phyloP scores from a whole-genome alignment of 768 basidiomycete species.

The Fomitopsis pulvina region DNA sequence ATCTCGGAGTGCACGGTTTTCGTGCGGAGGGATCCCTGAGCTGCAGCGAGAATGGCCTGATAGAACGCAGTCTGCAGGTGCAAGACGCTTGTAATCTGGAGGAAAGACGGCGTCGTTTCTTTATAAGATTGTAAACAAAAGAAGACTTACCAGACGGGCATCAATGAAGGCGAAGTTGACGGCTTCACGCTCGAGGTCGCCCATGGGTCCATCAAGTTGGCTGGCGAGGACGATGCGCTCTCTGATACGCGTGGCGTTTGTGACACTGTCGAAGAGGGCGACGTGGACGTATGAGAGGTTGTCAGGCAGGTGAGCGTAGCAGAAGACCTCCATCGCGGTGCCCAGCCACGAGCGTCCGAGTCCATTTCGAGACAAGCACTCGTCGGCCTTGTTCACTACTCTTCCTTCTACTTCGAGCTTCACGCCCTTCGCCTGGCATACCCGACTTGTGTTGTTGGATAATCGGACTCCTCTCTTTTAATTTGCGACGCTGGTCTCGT shows the following conservation, averaged over 20 bases:
- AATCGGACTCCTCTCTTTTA: too few species aligned
- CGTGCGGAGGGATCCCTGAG: slow-evolving; percentile 58
- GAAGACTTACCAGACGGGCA: slow-evolving; percentile 62
- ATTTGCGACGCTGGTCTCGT: neutral
- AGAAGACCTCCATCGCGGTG: slow-evolving; percentile 44
- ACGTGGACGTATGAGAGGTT: slow-evolving; percentile 41
- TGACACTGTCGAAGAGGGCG: slow-evolving; percentile 61
- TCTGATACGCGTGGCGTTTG: slow-evolving; percentile 55
- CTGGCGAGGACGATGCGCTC: slow-evolving; percentile 68
- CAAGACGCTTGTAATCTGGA: slow-evolving; percentile 70
- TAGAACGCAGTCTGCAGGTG: slow-evolving; percentile 83
- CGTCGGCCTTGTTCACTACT: neutral
- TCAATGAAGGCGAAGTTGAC: slow-evolving; percentile 92
- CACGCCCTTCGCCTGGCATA: too few species aligned
- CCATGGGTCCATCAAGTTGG: slow-evolving; percentile 46
- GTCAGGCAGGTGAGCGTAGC: slow-evolving; percentile 45
- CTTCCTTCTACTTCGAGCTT: too few species aligned
- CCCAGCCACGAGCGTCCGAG: neutral
- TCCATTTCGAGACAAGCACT: neutral
- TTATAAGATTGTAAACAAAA: neutral
- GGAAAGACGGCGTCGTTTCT: too few species aligned
- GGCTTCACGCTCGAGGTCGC: slow-evolving; percentile 63
- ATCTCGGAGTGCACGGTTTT: slow-evolving; percentile 90
- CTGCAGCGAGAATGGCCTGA: slow-evolving; percentile 69
- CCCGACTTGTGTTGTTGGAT: too few species aligned